Base-by-base conservation (phyloP, 345 rosid genomes). In the Tarenaya hassleriana region DNA sequence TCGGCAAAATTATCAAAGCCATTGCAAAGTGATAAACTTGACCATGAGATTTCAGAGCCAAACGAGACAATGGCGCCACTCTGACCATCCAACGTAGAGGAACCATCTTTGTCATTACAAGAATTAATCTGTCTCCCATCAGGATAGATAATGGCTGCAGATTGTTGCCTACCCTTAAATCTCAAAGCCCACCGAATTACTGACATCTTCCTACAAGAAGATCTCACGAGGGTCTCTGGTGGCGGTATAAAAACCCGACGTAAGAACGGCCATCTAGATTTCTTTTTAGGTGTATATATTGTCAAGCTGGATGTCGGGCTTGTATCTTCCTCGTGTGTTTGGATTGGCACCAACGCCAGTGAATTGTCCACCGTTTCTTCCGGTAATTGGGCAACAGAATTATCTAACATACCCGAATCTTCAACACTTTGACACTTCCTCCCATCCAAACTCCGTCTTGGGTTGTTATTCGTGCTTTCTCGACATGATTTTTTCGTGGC, bases 231-330 rank as follows among this genome's bases (percentile, higher is more conserved):
- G n/a, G n/a, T n/a, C n/a, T n/a, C n/a, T n/a, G n/a, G n/a, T n/a
- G n/a, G n/a, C n/a, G n/a, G n/a, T n/a, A n/a, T n/a, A n/a, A 87
- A 45, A 44, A 73, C 12, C 55, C 75, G 56, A 14, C 77, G 77
- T 45, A 87, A 73, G 24, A 82, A 48, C 41, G 63, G 64, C 98
- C 98, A 87, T 39, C 95, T 70, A 8, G 62, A 69, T 70, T 65
- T 85, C 20, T 62, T 31, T 34, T 42, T 47, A 2, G 46, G 20
- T 9, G 68, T 50, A 55, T 55, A 60, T n/a, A n/a, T n/a, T n/a
- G n/a, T n/a, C n/a, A n/a, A n/a, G n/a, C n/a, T n/a, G n/a, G n/a
- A n/a, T n/a, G n/a, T n/a, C n/a, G n/a, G n/a, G n/a, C n/a, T n/a
- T n/a, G 69, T 32, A 45, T 52, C 61, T 50, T 12, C 34, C 62